Percentiles rank a stretch among this genome's conserved stretches.
Conservation (phyloP, 2,329 filamentous ascomycete genomes). For the Colletotrichum lupini region DNA sequence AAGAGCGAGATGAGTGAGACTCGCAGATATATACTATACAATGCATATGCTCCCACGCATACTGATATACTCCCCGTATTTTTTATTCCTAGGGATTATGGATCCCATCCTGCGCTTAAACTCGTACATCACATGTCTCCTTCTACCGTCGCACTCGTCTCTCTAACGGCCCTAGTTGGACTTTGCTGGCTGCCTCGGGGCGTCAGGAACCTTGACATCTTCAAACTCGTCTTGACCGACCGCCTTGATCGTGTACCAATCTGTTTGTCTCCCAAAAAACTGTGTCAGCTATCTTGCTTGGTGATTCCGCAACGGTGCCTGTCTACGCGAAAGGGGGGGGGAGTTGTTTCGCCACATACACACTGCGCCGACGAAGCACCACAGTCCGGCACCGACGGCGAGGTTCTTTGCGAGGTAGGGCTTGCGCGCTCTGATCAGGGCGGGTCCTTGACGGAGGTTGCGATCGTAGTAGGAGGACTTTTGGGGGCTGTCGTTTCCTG, state of each 20-base stretch:
- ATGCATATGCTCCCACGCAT: conserved; percentile 13
- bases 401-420: conserved; percentile 94
- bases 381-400: conserved; percentile 80
- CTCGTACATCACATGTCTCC: conserved; percentile 1
- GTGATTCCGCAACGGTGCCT: too few relatives aligned
- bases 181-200: conserved; percentile 63
- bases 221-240: conserved; percentile 98
- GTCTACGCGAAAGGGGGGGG: background rate
- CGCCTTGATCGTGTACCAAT: conserved; percentile 76
- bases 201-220: conserved; percentile 89
- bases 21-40: conserved; percentile 29
- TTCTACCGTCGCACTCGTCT: background rate
- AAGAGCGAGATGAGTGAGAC: conserved; percentile 9
- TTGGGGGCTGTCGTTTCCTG: conserved; percentile 49
- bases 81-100: background rate
- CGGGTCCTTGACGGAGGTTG: conserved; percentile 84
- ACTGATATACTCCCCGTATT: background rate
- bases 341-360: conserved; percentile 72
- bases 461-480: conserved; percentile 89
- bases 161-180: conserved; percentile 39
- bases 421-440: conserved; percentile 89
- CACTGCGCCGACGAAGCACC: conserved; percentile 81
- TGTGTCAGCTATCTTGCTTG: background rate
- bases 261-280: conserved; percentile 44
- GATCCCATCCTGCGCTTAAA: background rate